Percentiles rank a stretch among this genome's conserved stretches.
phyloP scores from a whole-genome alignment of 768 basidiomycete genomes.

The Nidula microcarpa region DNA sequence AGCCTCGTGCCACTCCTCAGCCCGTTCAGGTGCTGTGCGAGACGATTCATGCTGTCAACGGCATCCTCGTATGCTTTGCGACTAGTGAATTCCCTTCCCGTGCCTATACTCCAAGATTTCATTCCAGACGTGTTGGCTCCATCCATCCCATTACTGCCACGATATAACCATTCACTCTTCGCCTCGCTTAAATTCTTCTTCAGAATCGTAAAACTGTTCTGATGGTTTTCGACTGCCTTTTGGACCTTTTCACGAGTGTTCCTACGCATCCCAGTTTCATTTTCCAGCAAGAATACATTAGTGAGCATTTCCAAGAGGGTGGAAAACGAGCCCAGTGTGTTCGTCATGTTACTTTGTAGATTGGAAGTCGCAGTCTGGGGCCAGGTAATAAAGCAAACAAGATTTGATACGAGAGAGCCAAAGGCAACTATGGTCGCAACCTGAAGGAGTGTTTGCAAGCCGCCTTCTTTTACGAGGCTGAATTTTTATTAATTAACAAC shows the following conservation, averaged over 20 bases:
- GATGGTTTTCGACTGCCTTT: slow-evolving; percentile 80
- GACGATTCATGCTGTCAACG: slow-evolving; percentile 79
- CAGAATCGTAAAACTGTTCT: slow-evolving; percentile 84
- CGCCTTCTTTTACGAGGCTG: slow-evolving; percentile 88
- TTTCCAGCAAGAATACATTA: slow-evolving; percentile 80
- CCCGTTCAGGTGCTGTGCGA: slow-evolving; percentile 93
- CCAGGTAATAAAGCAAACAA: slow-evolving; percentile 84
- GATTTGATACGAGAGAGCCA: slow-evolving; percentile 76
- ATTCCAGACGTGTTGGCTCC: slow-evolving; percentile 7
- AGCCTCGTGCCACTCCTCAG: slow-evolving; percentile 79
- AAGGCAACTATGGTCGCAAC: slow-evolving; percentile 74
- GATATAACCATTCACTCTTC: slow-evolving; percentile 72
- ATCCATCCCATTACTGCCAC: slow-evolving; percentile 16
- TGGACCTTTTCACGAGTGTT: slow-evolving; percentile 64
- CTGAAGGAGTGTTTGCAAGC: slow-evolving; percentile 67
- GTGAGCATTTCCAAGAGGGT: slow-evolving; percentile 83
- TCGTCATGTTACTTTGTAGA: slow-evolving; percentile 81
- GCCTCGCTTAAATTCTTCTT: slow-evolving; percentile 87
- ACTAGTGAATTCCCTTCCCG: slow-evolving; percentile 17
- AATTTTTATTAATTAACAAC: no score
- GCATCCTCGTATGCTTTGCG: slow-evolving; percentile 79
- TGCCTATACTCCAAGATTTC: background rate
- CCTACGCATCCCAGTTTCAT: slow-evolving; percentile 45
- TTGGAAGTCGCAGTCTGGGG: slow-evolving; percentile 79
- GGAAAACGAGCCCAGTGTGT: slow-evolving; percentile 83